phyloP scores from a whole-genome alignment of 2,329 filamentous ascomycete species.

The Apiospora marii region DNA sequence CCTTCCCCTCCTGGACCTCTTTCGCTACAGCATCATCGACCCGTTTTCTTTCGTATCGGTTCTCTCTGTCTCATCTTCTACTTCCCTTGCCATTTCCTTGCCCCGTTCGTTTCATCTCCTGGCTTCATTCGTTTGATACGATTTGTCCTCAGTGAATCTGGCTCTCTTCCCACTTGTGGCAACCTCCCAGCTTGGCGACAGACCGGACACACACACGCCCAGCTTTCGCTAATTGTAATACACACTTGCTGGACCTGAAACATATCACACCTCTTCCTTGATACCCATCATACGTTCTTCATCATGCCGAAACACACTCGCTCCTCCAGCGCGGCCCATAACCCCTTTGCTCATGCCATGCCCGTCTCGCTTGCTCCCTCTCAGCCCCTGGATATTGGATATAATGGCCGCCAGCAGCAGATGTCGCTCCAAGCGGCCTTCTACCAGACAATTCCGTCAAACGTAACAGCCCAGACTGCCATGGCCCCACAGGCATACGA shows the following conservation, averaged over 20 bases:
- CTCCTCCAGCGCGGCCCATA: slow-evolving; percentile 48
- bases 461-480: slow-evolving; percentile 42
- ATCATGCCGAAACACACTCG: slow-evolving; percentile 57
- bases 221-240: slow-evolving; percentile 20
- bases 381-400: slow-evolving; percentile 51
- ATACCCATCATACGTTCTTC: slow-evolving; percentile 31
- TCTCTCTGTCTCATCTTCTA: slow-evolving; percentile 39
- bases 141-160: slow-evolving; percentile 13
- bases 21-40: slow-evolving; percentile 41
- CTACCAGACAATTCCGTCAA: slow-evolving; percentile 47
- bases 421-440: slow-evolving; percentile 48
- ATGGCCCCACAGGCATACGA: slow-evolving; percentile 51
- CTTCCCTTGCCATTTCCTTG: slow-evolving; percentile 36
- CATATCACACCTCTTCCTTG: slow-evolving; percentile 32
- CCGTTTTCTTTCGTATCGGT: slow-evolving; percentile 39
- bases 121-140: slow-evolving; percentile 29
- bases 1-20: slow-evolving; percentile 42
- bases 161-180: neutral
- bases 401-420: slow-evolving; percentile 48
- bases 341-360: slow-evolving; percentile 45
- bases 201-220: slow-evolving; percentile 5
- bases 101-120: slow-evolving; percentile 43
- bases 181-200: slow-evolving; percentile 6
- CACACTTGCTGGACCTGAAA: neutral
- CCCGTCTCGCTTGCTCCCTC: slow-evolving; percentile 50